Evolutionary conservation across 2,329 filamentous ascomycete species (phyloP).

Genomic region (Alternaria rosae): DNA sequence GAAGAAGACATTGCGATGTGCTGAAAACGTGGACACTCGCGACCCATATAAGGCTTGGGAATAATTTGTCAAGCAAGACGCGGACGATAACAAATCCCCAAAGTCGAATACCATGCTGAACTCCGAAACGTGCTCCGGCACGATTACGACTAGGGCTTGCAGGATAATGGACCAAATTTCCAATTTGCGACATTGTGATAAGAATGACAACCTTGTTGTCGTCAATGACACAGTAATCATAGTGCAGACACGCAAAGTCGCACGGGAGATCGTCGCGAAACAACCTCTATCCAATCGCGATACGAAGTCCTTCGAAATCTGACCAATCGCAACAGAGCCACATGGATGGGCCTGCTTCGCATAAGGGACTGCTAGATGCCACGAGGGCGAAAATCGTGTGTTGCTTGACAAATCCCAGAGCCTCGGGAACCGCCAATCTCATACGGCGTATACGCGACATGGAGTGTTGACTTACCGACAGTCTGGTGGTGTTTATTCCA

Average conservation of each 20-base stretch:
- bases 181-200: neutral
- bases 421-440: neutral
- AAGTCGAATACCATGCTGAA: neutral
- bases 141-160: constrained; percentile 1
- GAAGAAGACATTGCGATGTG: constrained; percentile 22
- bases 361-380: constrained; percentile 1
- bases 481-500: constrained; percentile 38
- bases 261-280: constrained; percentile 2
- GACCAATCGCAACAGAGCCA: constrained; percentile 3
- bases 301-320: neutral
- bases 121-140: constrained; percentile 9
- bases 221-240: constrained; percentile 2
- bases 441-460: constrained; percentile 2
- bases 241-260: neutral
- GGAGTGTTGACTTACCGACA: constrained; percentile 9
- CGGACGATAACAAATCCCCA: neutral
- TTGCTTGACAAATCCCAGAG: constrained; percentile 30
- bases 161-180: constrained; percentile 7
- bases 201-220: neutral
- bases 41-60: constrained; percentile 19
- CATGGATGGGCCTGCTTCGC: constrained; percentile 1
- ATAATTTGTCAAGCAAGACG: constrained; percentile 28
- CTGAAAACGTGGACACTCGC: neutral
- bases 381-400: constrained; percentile 3
- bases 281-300: constrained; percentile 14